These are phyloP conservation scores for Inga oerstediana DNA, from an alignment of 306 rosid species.

Conservation along the genomic window DNA sequence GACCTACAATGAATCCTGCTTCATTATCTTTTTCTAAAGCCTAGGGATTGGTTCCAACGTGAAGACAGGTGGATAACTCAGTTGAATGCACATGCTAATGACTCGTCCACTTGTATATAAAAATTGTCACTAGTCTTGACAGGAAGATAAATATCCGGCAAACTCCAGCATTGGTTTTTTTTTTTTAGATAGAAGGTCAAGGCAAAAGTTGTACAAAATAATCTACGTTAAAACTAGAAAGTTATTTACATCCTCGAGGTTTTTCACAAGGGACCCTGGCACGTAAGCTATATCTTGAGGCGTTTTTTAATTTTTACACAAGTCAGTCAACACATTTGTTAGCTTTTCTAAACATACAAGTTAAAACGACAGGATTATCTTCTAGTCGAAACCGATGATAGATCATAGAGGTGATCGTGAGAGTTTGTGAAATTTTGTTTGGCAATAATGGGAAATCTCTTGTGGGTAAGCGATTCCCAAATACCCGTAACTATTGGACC, in stretches of 20 bases:
- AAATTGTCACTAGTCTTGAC: background rate
- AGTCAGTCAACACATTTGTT: background rate
- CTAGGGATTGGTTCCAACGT: background rate
- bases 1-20: background rate
- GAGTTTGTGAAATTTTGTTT: background rate
- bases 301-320: too few relatives aligned
- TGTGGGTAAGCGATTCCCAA: background rate
- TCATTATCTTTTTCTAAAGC: background rate
- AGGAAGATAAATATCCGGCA: background rate
- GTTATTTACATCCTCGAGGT: background rate
- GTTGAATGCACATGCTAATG: background rate
- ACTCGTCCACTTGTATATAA: background rate
- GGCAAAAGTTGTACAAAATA: too few relatives aligned
- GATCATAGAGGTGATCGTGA: background rate
- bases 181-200: too few relatives aligned
- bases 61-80: background rate
- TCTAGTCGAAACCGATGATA: background rate
- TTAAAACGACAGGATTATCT: background rate
- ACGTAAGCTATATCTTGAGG: background rate
- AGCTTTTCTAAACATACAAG: background rate
- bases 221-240: background rate
- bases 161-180: too few relatives aligned
- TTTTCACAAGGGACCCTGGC: background rate
- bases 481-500: background rate
- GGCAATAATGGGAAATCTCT: too few relatives aligned